Conservation (phyloP, 108 stramenopile species). For the Chaetoceros tenuissimus region DNA sequence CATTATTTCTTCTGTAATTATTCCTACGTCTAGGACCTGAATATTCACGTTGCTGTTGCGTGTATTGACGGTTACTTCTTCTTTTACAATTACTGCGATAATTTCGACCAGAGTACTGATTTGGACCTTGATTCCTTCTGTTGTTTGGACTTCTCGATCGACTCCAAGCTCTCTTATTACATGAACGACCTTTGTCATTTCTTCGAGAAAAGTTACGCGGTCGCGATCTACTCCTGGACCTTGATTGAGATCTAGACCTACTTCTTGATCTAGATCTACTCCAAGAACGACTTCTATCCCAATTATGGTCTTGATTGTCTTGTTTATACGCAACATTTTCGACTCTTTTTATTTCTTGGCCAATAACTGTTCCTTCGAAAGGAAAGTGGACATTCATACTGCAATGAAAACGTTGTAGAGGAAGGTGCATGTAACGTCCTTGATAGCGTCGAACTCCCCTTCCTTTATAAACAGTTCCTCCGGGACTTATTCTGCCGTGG, state of each 20-base stretch:
- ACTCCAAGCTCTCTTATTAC: background rate
- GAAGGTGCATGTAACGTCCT: constrained; percentile 48
- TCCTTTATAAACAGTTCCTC: constrained; percentile 55
- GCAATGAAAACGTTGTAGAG: constrained; percentile 44
- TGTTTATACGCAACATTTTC: background rate
- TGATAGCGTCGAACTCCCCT: constrained; percentile 46
- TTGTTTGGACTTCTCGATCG: background rate
- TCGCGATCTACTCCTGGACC: background rate
- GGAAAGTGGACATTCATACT: background rate
- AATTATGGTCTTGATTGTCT: background rate
- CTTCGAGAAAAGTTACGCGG: background rate
- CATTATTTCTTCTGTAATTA: background rate
- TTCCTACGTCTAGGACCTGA: background rate
- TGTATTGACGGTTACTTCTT: too few species aligned
- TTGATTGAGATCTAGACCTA: background rate
- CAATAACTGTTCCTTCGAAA: background rate
- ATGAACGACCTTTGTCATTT: background rate
- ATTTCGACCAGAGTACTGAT: background rate
- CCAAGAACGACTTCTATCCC: background rate
- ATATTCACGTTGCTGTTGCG: background rate
- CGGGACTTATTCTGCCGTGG: constrained; percentile 44
- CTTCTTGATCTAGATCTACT: background rate
- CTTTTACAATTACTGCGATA: too few species aligned
- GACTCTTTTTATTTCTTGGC: background rate
- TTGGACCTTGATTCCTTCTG: background rate